Conservation (phyloP, 352 stramenopile genomes). For the Globisporangium heterothallicum region DNA sequence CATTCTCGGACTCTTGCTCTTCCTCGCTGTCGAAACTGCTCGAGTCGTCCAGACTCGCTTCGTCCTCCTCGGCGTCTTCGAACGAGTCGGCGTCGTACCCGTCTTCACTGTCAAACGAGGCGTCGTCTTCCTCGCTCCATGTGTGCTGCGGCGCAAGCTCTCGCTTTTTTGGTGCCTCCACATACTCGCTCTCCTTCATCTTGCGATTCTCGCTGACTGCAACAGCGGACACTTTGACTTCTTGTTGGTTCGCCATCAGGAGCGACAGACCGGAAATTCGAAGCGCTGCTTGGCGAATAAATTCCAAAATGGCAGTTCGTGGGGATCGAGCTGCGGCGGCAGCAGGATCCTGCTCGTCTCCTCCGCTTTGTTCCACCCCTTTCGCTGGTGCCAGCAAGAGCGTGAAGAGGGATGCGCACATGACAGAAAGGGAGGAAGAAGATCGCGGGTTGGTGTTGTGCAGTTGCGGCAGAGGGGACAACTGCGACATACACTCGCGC, state of each 20-base stretch:
- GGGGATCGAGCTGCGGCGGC: no score
- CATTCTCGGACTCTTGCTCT: constrained; percentile 2
- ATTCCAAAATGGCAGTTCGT: constrained; percentile 9
- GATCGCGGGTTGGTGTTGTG: constrained; percentile 3
- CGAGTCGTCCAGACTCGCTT: no score
- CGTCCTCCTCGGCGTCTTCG: constrained; percentile 5
- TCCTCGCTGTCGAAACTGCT: not conserved
- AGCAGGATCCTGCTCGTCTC: not conserved
- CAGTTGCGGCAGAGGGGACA: constrained; percentile 1
- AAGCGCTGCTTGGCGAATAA: not conserved
- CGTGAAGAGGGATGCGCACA: not conserved
- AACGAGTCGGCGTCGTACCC: constrained; percentile 3
- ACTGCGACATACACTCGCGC: constrained; percentile 7
- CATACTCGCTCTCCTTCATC: constrained; percentile 6
- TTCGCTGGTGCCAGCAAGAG: not conserved
- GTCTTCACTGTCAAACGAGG: not conserved
- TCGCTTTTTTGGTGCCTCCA: not conserved
- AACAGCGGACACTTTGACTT: constrained; percentile 10
- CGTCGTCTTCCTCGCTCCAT: constrained; percentile 2
- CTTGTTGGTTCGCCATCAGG: constrained; percentile 23
- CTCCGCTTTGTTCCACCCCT: not conserved
- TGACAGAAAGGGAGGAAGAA: not conserved
- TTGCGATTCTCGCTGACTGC: not conserved
- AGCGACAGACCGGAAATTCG: constrained; percentile 12
- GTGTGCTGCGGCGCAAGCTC: constrained; percentile 1